Evolutionary conservation across 352 stramenopile species (phyloP), one percentile per base, ranked within the genome.

Genomic region (Phytopythium cucurbitacearum): DNA sequence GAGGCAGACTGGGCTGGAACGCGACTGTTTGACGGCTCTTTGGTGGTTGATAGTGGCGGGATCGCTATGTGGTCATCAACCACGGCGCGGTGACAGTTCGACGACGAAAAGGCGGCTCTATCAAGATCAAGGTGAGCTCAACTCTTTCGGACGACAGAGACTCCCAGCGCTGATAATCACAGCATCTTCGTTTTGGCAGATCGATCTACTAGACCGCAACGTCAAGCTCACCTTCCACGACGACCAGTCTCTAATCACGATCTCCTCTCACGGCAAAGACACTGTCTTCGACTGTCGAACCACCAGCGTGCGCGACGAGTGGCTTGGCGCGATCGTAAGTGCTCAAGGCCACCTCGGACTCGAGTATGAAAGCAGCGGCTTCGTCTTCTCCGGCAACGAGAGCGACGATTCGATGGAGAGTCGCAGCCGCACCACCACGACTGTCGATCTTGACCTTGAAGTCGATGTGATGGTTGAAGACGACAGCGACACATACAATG

Each of bases 171-270:
- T 2, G 5, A 12, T 51, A 36, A 36, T 64, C 12, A 53, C 6
- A 2, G n/a, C 40, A 40, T 7, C 37, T 48, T 48, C 49, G 21
- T 50, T 49, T 51, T 28, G 16, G 13, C 40, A 87, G 74, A 85
- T 91, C 50, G 67, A 89, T 46, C 38, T 91, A 48, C 64, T 78
- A 13, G 74, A 87, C 43, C 39, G 53, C 21, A 73, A 53, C 10
- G 63, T 88, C 6, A 73, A 76, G 46, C 57, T 91, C 34, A 74
- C 72, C 32, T 91, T 91, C 62, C 72, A 78, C 36, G 73, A 75
- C 12, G 67, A 85, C 5, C 66, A 87, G 36, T 71, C 78, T 12
- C 57, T 85, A 51, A 56, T 91, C 15, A 76, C 65, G 5, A 76
- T 91, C 59, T 59, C 63, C 0, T 65, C 68, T 34, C 56, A 80